phyloP scores from a whole-genome alignment of 805 yeast species.

The Sungouiozyma intestinalis region DNA sequence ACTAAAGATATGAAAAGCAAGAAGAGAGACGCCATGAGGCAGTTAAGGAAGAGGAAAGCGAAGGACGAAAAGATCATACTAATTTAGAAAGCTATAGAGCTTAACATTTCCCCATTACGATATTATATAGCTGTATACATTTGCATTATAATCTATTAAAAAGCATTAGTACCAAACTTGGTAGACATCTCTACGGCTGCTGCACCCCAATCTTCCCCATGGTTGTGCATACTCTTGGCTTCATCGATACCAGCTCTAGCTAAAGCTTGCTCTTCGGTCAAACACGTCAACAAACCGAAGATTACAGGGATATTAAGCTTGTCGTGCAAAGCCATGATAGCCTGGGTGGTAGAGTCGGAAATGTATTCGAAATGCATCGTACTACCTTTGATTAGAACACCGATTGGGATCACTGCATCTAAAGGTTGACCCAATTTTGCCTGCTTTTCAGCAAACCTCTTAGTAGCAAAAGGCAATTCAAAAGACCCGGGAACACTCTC shows the following conservation, averaged over 20 bases:
- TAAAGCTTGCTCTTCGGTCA: slow-evolving; percentile 89
- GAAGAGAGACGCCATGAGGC: slow-evolving; percentile 62
- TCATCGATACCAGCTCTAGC: slow-evolving; percentile 85
- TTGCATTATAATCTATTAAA: background rate
- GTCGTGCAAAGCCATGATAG: slow-evolving; percentile 73
- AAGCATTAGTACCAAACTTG: slow-evolving; percentile 30
- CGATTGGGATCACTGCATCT: slow-evolving; percentile 89
- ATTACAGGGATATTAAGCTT: slow-evolving; percentile 68
- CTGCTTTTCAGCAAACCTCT: slow-evolving; percentile 39
- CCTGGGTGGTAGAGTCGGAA: slow-evolving; percentile 79
- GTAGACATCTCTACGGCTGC: slow-evolving; percentile 94
- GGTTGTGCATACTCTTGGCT: slow-evolving; percentile 63
- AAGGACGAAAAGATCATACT: slow-evolving; percentile 10
- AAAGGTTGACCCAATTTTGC: slow-evolving; percentile 36
- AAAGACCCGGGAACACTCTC: slow-evolving; percentile 92
- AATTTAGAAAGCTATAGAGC: too few species aligned
- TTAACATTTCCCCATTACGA: too few species aligned
- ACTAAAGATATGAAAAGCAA: slow-evolving; percentile 64
- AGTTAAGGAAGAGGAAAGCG: slow-evolving; percentile 35
- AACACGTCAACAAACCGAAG: slow-evolving; percentile 86
- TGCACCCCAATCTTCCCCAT: slow-evolving; percentile 98
- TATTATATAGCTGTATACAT: background rate
- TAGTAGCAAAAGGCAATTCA: slow-evolving; percentile 81
- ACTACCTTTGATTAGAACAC: slow-evolving; percentile 89
- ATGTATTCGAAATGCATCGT: slow-evolving; percentile 98